Conservation (phyloP, 345 rosid species). For the Mangifera indica region DNA sequence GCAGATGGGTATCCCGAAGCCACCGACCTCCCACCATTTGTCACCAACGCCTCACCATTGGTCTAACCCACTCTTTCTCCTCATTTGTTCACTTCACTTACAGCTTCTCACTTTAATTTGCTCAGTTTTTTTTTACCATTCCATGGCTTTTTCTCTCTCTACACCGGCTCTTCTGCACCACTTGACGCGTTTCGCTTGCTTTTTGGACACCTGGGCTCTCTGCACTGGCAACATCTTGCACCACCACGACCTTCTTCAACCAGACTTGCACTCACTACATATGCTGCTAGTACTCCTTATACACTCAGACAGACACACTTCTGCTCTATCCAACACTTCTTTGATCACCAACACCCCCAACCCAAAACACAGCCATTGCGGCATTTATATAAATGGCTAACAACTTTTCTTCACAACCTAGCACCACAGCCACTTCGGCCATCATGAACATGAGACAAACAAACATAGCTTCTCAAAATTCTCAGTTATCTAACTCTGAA, state of each 20-base stretch:
- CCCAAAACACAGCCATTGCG: neutral
- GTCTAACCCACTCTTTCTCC: constrained; percentile 12
- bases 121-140: constrained; percentile 9
- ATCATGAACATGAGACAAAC: constrained; percentile 1
- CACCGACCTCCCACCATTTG: constrained; percentile 35
- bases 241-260: constrained; percentile 22
- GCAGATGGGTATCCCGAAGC: constrained; percentile 39
- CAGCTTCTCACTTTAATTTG: constrained; percentile 1
- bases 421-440: neutral
- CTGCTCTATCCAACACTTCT: constrained; percentile 10
- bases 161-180: constrained; percentile 13
- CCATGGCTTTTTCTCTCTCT: constrained; percentile 14
- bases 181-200: constrained; percentile 37
- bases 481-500: constrained; percentile 9
- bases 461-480: constrained; percentile 16
- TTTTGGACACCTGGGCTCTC: constrained; percentile 32
- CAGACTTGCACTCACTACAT: constrained; percentile 15
- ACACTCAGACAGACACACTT: neutral
- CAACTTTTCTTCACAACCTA: constrained; percentile 3
- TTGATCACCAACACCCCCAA: neutral
- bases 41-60: constrained; percentile 22
- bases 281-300: neutral
- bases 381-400: constrained; percentile 2
- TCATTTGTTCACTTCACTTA: constrained; percentile 6
- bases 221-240: constrained; percentile 27